Evolutionary conservation across 805 yeast species (phyloP).

Genomic region (Candida argentea): DNA sequence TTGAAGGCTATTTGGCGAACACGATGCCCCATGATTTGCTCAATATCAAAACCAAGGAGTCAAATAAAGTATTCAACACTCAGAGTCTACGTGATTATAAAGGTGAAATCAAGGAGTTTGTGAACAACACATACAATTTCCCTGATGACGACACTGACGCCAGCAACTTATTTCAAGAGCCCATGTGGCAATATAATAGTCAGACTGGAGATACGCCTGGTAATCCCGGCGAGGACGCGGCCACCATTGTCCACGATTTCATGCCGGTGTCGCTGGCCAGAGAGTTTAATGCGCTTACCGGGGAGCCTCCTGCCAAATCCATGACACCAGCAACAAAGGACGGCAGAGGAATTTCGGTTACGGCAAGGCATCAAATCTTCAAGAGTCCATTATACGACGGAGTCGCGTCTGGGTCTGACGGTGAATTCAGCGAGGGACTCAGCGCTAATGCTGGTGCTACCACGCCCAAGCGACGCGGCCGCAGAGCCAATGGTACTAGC

Average conservation of each 20-base stretch:
- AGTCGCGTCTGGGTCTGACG: slow-evolving; percentile 31
- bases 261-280: slow-evolving; percentile 29
- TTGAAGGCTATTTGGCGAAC: slow-evolving; percentile 11
- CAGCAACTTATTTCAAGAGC: not conserved
- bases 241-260: slow-evolving; percentile 23
- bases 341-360: slow-evolving; percentile 9
- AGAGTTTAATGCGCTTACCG: slow-evolving; percentile 31
- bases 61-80: slow-evolving; percentile 16
- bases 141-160: slow-evolving; percentile 1
- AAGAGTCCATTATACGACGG: slow-evolving; percentile 28
- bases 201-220: not conserved
- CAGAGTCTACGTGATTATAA: slow-evolving; percentile 19
- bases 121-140: slow-evolving; percentile 9
- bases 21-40: slow-evolving; percentile 8
- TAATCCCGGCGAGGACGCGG: not conserved
- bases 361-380: slow-evolving; percentile 28
- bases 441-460: slow-evolving; percentile 7
- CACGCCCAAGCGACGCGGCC: slow-evolving; percentile 26
- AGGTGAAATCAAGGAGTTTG: slow-evolving; percentile 18
- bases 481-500: slow-evolving; percentile 19
- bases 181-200: not conserved
- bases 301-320: slow-evolving; percentile 22
- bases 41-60: slow-evolving; percentile 16
- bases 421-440: slow-evolving; percentile 15
- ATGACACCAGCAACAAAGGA: slow-evolving; percentile 9